Percentiles rank a stretch among this genome's conserved stretches.
Conservation (phyloP, 169 alveolate genomes). For the Plasmodium vinckei region DNA sequence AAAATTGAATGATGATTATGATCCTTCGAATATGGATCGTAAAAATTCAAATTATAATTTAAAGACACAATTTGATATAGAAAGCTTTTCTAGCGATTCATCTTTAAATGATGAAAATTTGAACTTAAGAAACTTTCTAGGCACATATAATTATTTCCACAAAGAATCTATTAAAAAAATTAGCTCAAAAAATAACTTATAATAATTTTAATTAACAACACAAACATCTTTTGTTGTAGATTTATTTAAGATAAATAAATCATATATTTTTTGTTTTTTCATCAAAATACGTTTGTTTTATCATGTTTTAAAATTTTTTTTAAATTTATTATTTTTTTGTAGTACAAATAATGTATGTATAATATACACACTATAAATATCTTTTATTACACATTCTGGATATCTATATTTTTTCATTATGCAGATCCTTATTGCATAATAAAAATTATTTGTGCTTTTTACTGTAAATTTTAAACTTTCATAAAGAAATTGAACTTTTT, state of each 20-base stretch:
- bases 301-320: too few species aligned
- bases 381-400: too few species aligned
- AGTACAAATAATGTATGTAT: too few species aligned
- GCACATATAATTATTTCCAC: conserved; percentile 41
- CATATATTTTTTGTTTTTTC: not conserved
- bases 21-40: conserved; percentile 2
- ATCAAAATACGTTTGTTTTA: too few species aligned
- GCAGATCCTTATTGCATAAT: too few species aligned
- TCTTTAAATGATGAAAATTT: conserved; percentile 61
- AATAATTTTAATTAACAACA: not conserved
- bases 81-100: conserved; percentile 33
- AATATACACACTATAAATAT: too few species aligned
- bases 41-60: not conserved
- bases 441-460: too few species aligned
- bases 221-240: not conserved
- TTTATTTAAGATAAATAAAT: not conserved
- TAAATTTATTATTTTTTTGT: too few species aligned
- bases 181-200: not conserved
- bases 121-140: conserved; percentile 42
- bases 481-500: too few species aligned
- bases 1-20: not conserved
- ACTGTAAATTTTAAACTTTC: too few species aligned
- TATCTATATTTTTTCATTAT: too few species aligned
- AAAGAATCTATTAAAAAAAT: conserved; percentile 10
- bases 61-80: not conserved